Conservation (phyloP, 225 moss, liverwort and hornwort genomes). For the Marchantia polymorpha region DNA sequence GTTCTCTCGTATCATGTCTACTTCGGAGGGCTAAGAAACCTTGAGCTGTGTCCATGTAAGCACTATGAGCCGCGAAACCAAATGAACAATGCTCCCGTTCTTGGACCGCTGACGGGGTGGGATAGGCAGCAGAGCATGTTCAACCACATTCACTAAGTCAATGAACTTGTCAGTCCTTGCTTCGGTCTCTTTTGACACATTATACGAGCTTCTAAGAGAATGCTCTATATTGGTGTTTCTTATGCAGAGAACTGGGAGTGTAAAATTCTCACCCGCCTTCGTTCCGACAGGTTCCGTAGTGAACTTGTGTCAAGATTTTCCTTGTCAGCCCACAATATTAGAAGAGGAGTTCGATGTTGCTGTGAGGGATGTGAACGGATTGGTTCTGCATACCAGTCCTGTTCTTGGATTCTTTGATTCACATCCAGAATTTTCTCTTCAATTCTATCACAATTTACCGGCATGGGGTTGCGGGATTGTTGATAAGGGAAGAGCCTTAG, state of each 20-base stretch:
- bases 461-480: not conserved
- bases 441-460: not conserved
- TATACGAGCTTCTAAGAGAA: conserved; percentile 19
- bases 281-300: conserved; percentile 2
- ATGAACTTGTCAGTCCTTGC: not conserved
- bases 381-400: conserved; percentile 14
- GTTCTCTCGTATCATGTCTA: not conserved
- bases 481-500: conserved; percentile 14
- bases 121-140: conserved; percentile 2
- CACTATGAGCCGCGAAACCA: not conserved
- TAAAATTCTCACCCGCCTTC: conserved; percentile 7
- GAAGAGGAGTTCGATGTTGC: conserved; percentile 17
- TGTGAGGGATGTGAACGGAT: conserved; percentile 16
- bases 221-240: conserved; percentile 17
- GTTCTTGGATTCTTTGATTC: not conserved
- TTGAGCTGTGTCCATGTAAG: not conserved
- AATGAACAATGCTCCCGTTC: not conserved
- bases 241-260: conserved; percentile 15
- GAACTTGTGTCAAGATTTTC: conserved; percentile 13
- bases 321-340: conserved; percentile 2
- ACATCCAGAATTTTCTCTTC: conserved; percentile 5
- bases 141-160: not conserved
- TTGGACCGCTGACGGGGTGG: conserved; percentile 1
- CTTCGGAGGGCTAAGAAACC: not conserved
- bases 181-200: conserved; percentile 3